These are phyloP conservation scores for Friedmanniomyces endolithicus DNA, from an alignment of 495 filamentous ascomycete species.

Conservation along the genomic window DNA sequence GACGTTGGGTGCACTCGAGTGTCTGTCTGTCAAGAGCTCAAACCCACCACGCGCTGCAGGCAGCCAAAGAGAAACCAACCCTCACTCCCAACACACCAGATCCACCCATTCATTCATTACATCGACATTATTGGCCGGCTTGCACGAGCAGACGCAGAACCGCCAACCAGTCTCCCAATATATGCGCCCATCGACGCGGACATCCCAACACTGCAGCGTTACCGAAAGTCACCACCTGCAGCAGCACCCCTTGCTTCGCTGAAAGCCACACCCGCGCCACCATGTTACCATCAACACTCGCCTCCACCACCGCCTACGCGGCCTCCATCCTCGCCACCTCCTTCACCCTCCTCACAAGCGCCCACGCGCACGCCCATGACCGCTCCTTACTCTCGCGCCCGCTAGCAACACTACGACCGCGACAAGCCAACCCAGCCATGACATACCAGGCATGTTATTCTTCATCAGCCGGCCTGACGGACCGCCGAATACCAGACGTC, in stretches of 20 bases:
- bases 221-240: not conserved
- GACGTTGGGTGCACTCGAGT: no score
- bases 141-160: not conserved
- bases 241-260: constrained; percentile 11
- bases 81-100: no score
- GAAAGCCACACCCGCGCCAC: constrained; percentile 3
- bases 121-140: no score
- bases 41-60: no score
- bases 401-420: not conserved
- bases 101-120: no score
- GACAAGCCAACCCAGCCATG: constrained; percentile 11
- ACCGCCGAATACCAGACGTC: constrained; percentile 32
- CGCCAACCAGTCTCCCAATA: not conserved
- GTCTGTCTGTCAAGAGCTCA: no score
- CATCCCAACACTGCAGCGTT: not conserved
- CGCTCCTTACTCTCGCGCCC: constrained; percentile 3
- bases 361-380: constrained; percentile 7
- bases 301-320: constrained; percentile 7
- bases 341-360: constrained; percentile 1
- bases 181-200: not conserved
- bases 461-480: constrained; percentile 25
- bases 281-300: constrained; percentile 15
- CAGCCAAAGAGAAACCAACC: no score
- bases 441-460: constrained; percentile 34
- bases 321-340: not conserved